These are phyloP conservation scores for Talaromyces proteolyticus DNA, from an alignment of 495 filamentous ascomycete species.

Conservation along the genomic window DNA sequence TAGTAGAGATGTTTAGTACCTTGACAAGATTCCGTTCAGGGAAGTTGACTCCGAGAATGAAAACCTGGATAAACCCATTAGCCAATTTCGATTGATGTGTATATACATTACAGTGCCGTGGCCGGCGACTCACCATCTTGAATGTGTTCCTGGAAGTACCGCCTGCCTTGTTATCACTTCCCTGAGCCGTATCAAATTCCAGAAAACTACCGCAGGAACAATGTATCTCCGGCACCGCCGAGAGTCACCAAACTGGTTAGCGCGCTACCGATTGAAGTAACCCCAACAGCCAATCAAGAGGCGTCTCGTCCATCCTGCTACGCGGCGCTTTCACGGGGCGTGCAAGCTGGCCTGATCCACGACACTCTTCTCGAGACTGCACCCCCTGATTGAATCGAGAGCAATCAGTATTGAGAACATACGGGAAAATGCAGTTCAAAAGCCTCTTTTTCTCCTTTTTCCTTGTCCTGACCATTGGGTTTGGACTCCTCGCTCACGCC, in stretches of 20 bases:
- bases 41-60: conserved; percentile 83
- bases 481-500: conserved; percentile 63
- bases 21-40: conserved; percentile 73
- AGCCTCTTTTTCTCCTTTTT: conserved; percentile 57
- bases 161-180: not conserved
- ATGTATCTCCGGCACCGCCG: conserved; percentile 24
- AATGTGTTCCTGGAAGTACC: not conserved
- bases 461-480: conserved; percentile 62
- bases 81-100: not conserved
- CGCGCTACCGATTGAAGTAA: not conserved
- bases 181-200: not conserved
- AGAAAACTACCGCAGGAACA: conserved; percentile 11
- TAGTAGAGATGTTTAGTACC: conserved; percentile 40
- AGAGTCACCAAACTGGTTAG: conserved; percentile 1
- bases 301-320: too few relatives aligned
- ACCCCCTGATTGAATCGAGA: not conserved
- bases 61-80: conserved; percentile 45
- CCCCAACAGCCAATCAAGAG: not conserved
- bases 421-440: conserved; percentile 39
- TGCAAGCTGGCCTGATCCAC: conserved; percentile 36
- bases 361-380: not conserved
- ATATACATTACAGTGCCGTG: too few relatives aligned
- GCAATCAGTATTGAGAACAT: not conserved
- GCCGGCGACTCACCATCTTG: conserved; percentile 34
- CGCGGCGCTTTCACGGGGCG: conserved; percentile 20